phyloP scores from a whole-genome alignment of 495 filamentous ascomycete genomes.

The Pyrenula aspistea region DNA sequence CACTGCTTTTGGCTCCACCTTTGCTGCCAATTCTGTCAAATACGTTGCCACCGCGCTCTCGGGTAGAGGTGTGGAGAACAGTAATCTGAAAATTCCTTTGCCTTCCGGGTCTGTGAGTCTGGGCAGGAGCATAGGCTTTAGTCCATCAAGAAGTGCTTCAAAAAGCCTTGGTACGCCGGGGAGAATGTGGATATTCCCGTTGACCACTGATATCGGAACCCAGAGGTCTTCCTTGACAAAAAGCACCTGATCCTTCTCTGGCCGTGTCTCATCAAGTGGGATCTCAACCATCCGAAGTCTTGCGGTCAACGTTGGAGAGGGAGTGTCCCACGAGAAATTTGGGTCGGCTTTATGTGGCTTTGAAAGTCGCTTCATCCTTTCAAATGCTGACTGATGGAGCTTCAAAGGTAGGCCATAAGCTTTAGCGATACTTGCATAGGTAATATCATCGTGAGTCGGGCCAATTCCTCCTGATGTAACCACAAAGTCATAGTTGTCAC shows the following conservation, averaged over 20 bases:
- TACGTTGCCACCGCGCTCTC: slow-evolving; percentile 79
- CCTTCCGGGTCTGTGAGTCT: slow-evolving; percentile 66
- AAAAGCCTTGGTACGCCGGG: slow-evolving; percentile 85
- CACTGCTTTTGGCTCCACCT: slow-evolving; percentile 58
- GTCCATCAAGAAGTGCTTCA: slow-evolving; percentile 57
- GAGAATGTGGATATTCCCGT: slow-evolving; percentile 86
- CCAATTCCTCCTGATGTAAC: slow-evolving; percentile 93
- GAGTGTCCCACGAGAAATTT: slow-evolving; percentile 75
- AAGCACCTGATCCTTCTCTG: slow-evolving; percentile 52
- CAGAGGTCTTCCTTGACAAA: slow-evolving; percentile 75
- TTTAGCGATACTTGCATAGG: slow-evolving; percentile 84
- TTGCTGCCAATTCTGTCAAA: slow-evolving; percentile 63
- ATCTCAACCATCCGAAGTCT: slow-evolving; percentile 83
- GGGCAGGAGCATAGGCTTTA: slow-evolving; percentile 57
- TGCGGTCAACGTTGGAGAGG: slow-evolving; percentile 64
- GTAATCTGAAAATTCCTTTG: slow-evolving; percentile 60
- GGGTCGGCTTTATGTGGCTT: slow-evolving; percentile 57
- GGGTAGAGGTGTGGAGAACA: slow-evolving; percentile 74
- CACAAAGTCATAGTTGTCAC: slow-evolving; percentile 78
- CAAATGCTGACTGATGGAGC: slow-evolving; percentile 62
- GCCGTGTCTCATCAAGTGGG: slow-evolving; percentile 54
- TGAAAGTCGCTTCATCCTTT: slow-evolving; percentile 71
- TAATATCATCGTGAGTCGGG: slow-evolving; percentile 98
- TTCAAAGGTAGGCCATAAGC: slow-evolving; percentile 68
- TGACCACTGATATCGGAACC: slow-evolving; percentile 81